Evolutionary conservation across 306 rosid genomes (phyloP), one percentile per base, ranked within the genome.

Genomic region (Boehmeria nivea): DNA sequence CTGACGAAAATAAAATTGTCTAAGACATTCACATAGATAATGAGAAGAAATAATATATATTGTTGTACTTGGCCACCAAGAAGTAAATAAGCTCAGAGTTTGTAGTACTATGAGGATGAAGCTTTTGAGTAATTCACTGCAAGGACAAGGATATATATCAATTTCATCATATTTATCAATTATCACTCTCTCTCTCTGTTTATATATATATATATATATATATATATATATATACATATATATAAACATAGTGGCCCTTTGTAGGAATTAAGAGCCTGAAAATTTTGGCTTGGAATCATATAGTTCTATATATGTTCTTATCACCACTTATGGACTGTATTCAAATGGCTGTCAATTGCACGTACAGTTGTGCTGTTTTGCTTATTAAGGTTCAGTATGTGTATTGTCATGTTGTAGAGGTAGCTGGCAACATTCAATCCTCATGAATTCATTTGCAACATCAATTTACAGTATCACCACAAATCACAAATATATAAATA

Each of bases 201-300:
- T n/a, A n/a, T n/a, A n/a, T n/a, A n/a, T n/a, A n/a, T n/a, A n/a
- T n/a, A n/a, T n/a, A n/a, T n/a, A n/a, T n/a, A n/a, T n/a, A n/a
- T n/a, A n/a, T 19, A 21, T 11, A n/a, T 24, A 11, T 10, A 50
- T 4, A 6, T 5, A 50, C 7, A 6, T 5, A 8, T 6, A 15
- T 13, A 4, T 33, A 44, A 50, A 18, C 71, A 40, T n/a, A 36
- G n/a, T 47, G 36, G 53, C 48, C 61, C 47, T 38, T 22, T 22
- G 56, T 12, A 7, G 61, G 46, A 57, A 21, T 64, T 3, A 71
- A 57, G 66, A 44, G 71, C 76, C 66, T 64, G 61, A 71, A 71
- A 57, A 64, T 3, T 49, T 50, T 57, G 76, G 70, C 54, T 38
- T 37, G 65, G 11, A 67, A 37, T 40, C 11, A 40, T 71, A 26